phyloP scores from a whole-genome alignment of 2,329 filamentous ascomycete species.

The Phialophora chinensis region DNA sequence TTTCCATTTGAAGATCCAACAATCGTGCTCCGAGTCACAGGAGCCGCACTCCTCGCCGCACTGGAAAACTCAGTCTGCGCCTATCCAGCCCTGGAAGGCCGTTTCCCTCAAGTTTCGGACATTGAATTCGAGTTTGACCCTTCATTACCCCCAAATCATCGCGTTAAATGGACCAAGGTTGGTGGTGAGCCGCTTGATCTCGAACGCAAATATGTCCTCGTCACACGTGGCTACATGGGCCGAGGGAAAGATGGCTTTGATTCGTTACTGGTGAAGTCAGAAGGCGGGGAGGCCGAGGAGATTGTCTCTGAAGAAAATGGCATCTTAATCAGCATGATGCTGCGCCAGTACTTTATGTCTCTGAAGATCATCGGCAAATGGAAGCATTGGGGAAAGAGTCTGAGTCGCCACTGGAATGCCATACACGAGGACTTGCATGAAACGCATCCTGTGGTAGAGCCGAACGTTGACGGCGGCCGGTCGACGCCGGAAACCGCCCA shows the following conservation, averaged over 20 bases:
- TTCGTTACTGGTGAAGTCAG: slow-evolving; percentile 73
- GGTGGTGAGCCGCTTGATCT: slow-evolving; percentile 66
- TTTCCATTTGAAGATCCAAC: slow-evolving; percentile 94
- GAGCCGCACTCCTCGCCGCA: slow-evolving; percentile 75
- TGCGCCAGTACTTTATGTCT: slow-evolving; percentile 90
- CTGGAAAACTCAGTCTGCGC: slow-evolving; percentile 82
- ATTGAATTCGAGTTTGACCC: slow-evolving; percentile 78
- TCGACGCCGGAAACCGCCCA: slow-evolving; percentile 39
- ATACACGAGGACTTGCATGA: slow-evolving; percentile 68
- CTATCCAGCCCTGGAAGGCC: slow-evolving; percentile 81
- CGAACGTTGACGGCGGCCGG: slow-evolving; percentile 13
- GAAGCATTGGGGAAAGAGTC: slow-evolving; percentile 70
- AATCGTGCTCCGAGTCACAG: slow-evolving; percentile 74
- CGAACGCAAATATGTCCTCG: slow-evolving; percentile 71
- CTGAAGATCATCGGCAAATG: slow-evolving; percentile 81
- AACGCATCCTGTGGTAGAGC: slow-evolving; percentile 37
- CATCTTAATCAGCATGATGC: slow-evolving; percentile 81
- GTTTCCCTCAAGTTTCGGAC: slow-evolving; percentile 86
- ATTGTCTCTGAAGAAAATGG: slow-evolving; percentile 86
- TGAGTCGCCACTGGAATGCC: slow-evolving; percentile 68
- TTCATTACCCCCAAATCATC: slow-evolving; percentile 62
- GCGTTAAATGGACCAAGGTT: slow-evolving; percentile 69
- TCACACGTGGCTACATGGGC: slow-evolving; percentile 87
- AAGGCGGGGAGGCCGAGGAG: slow-evolving; percentile 77
- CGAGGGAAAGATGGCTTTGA: slow-evolving; percentile 85